phyloP scores from a whole-genome alignment of 1,284 basidiomycete species.

The Marasmius sp. region DNA sequence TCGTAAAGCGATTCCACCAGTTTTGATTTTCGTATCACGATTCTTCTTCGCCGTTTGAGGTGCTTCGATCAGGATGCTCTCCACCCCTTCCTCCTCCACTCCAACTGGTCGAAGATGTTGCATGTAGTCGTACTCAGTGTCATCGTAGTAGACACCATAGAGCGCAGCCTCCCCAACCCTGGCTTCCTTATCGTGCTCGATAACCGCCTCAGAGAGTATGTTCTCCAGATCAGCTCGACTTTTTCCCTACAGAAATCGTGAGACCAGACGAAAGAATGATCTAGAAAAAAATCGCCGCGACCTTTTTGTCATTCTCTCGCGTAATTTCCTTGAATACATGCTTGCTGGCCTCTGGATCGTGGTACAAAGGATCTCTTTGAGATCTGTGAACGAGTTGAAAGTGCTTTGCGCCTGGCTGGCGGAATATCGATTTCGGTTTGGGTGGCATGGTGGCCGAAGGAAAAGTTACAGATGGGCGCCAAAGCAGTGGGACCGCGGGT shows the following conservation, averaged over 20 bases:
- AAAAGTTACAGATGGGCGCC: conserved; percentile 4
- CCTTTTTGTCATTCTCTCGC: conserved; percentile 72
- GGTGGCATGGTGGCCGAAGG: conserved; percentile 38
- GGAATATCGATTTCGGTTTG: conserved; percentile 81
- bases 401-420: conserved; percentile 85
- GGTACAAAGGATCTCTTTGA: conserved; percentile 91
- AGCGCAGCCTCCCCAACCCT: conserved; percentile 85
- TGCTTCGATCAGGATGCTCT: conserved; percentile 75
- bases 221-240: conserved; percentile 74
- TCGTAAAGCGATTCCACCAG: conserved; percentile 32
- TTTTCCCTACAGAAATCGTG: conserved; percentile 58
- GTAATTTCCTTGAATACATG: conserved; percentile 87
- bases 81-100: conserved; percentile 71
- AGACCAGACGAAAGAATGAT: conserved; percentile 10
- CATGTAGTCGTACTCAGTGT: conserved; percentile 99
- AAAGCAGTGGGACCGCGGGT: background rate
- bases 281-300: conserved; percentile 21
- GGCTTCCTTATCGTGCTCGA: conserved; percentile 44
- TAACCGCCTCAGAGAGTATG: conserved; percentile 58
- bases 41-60: conserved; percentile 41
- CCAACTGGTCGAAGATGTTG: conserved; percentile 88
- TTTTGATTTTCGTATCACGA: conserved; percentile 37
- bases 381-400: conserved; percentile 98
- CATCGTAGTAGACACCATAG: conserved; percentile 95
- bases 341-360: conserved; percentile 88